phyloP scores from a whole-genome alignment of 768 basidiomycete species.

The Serendipita indica region DNA sequence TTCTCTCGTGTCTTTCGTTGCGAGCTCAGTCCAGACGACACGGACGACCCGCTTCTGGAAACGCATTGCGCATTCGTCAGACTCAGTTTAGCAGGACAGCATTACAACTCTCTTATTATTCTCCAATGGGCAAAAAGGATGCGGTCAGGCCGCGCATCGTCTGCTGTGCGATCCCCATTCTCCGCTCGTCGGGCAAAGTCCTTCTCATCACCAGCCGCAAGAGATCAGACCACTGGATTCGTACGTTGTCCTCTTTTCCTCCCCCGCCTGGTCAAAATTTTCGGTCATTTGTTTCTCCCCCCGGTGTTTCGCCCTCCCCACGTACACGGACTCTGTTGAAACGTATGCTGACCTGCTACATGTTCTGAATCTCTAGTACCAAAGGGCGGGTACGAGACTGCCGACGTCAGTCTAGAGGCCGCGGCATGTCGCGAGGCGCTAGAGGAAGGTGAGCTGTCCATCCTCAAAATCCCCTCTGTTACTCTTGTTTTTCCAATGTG shows the following conservation, averaged over 20 bases:
- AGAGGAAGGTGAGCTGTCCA: constrained; percentile 87
- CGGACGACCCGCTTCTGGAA: too few relatives aligned
- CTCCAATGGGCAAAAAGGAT: constrained; percentile 50
- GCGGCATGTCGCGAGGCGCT: constrained; percentile 84
- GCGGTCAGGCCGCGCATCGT: constrained; percentile 70
- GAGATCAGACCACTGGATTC: constrained; percentile 67
- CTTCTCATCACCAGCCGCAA: constrained; percentile 77
- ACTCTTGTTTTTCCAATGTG: constrained; percentile 11
- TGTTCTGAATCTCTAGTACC: constrained; percentile 39
- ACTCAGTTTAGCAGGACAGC: too few relatives aligned
- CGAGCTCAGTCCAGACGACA: too few relatives aligned
- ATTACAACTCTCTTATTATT: too few relatives aligned
- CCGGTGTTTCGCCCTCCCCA: neutral
- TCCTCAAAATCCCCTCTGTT: constrained; percentile 37
- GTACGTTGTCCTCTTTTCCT: constrained; percentile 39
- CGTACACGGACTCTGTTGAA: neutral
- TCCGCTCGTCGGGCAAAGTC: constrained; percentile 56
- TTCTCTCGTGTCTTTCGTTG: neutral
- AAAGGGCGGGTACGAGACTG: constrained; percentile 83
- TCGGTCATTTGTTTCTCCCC: neutral
- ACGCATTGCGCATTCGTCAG: too few relatives aligned
- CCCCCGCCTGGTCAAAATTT: neutral
- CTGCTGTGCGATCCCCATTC: constrained; percentile 80
- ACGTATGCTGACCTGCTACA: neutral
- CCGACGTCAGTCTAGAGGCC: constrained; percentile 68